Evolutionary conservation across 1,139 yeast species (phyloP), one percentile per base, ranked within the genome.

Genomic region (Geotrichum restrictum): DNA sequence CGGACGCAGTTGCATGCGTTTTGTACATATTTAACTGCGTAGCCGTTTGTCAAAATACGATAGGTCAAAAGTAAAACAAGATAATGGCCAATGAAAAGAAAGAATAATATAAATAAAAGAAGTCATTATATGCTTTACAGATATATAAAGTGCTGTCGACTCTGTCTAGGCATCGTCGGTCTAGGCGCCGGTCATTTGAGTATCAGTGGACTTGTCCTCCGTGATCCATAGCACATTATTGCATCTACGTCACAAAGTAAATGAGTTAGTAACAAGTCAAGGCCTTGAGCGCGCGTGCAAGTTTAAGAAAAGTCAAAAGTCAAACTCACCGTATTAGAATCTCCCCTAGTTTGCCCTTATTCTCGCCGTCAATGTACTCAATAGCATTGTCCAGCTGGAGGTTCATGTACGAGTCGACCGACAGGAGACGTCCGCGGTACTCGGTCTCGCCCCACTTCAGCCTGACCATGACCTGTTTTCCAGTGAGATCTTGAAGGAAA

Each of bases 341-440:
- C 64, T 91, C 96, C 3, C 95, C 95, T 11, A 88, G 74, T 31
- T 70, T 64, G 43, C 88, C 89, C 53, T 82, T 76, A 45, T 80
- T 62, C 56, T 72, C 72, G 14, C 76, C 82, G 45, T 73, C 74
- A 8, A 81, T 73, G 48, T 75, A 72, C 67, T 89, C 96, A 51
- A 74, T 78, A 1, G 95, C 84, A 34, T 82, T 79, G 40, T 79
- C 82, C 40, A 93, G 73, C 65, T 88, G 91, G 38, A 93, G 62
- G 64, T 93, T 94, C 93, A 94, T 93, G 71, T 93, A 94, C 62
- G 88, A 88, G 67, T 93, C 99, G 29, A 88, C 85, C 1, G 96
- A 83, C 14, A 82, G 71, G 47, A 93, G 76, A n/a, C 69, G 77
- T 0, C 98, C 98, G 56, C 74, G 78, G 70, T 93, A 93, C 66